Conservation (phyloP, 441 rosid genomes). For the Euphorbia celastroides region DNA sequence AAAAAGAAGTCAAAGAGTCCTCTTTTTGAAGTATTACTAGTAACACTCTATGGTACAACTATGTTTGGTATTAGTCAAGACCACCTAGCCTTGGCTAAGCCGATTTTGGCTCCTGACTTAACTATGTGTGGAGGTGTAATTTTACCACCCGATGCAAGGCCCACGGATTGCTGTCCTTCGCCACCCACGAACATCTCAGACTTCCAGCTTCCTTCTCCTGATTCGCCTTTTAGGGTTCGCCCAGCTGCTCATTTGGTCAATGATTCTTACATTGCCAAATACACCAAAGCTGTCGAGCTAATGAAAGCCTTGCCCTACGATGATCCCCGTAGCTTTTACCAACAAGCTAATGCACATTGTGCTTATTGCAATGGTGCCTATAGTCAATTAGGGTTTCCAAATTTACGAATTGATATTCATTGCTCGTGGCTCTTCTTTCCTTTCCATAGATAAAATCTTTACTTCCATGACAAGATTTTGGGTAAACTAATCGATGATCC, state of each 20-base stretch:
- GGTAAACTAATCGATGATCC: constrained; percentile 53
- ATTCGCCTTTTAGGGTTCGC: constrained; percentile 26
- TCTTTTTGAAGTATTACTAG: no score
- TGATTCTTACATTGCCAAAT: constrained; percentile 40
- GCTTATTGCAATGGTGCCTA: constrained; percentile 67
- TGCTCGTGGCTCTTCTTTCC: constrained; percentile 57
- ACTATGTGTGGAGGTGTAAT: constrained; percentile 35
- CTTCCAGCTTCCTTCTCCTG: constrained; percentile 35
- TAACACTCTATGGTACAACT: constrained; percentile 37
- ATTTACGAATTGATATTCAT: constrained; percentile 49
- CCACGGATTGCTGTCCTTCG: constrained; percentile 54
- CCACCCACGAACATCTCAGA: constrained; percentile 31
- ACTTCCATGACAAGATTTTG: constrained; percentile 48
- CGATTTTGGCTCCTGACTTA: constrained; percentile 33
- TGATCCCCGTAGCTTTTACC: constrained; percentile 55
- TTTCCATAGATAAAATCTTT: constrained; percentile 49
- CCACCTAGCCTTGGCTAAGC: constrained; percentile 27
- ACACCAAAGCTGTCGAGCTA: constrained; percentile 42
- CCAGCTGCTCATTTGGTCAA: constrained; percentile 46
- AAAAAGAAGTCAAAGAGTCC: no score
- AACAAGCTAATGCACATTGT: constrained; percentile 55
- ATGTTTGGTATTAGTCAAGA: constrained; percentile 28
- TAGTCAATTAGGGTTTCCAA: constrained; percentile 46
- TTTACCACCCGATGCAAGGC: constrained; percentile 25
- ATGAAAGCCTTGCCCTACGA: constrained; percentile 58